phyloP scores from a whole-genome alignment of 306 rosid species.

The Cicer chorassanicum region DNA sequence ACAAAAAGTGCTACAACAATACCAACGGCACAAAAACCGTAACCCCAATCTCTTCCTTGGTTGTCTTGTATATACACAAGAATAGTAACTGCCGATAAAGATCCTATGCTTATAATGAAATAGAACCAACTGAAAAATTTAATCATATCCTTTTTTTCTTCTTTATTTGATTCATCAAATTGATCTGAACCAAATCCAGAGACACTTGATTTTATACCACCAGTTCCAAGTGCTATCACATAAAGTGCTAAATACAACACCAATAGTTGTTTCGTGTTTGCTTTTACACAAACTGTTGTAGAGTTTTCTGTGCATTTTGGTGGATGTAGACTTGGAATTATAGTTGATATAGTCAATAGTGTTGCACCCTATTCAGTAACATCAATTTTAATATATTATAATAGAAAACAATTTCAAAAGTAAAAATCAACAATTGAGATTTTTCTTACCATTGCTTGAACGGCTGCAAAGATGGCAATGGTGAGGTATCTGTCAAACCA shows the following conservation, averaged over 20 bases:
- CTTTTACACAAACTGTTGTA: constrained; percentile 49
- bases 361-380: constrained; percentile 63
- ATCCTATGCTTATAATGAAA: constrained; percentile 80
- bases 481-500: constrained; percentile 68
- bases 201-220: constrained; percentile 85
- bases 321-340: constrained; percentile 75
- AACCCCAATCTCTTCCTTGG: constrained; percentile 81
- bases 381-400: background rate
- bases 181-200: constrained; percentile 93
- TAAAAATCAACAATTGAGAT: background rate
- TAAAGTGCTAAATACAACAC: constrained; percentile 73
- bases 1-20: constrained; percentile 58
- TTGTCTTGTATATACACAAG: constrained; percentile 79
- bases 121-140: constrained; percentile 89
- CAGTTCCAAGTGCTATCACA: constrained; percentile 79
- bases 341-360: constrained; percentile 77
- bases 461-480: constrained; percentile 74
- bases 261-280: constrained; percentile 55
- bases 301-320: constrained; percentile 55
- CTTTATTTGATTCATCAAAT: constrained; percentile 63
- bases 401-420: background rate
- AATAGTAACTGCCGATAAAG: constrained; percentile 68
- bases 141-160: constrained; percentile 61
- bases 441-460: constrained; percentile 76
- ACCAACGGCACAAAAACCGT: constrained; percentile 70